Percentiles rank a stretch among this genome's conserved stretches.
Conservation (phyloP, 2,329 filamentous ascomycete genomes). For the Gnomoniopsis smithogilvyi region DNA sequence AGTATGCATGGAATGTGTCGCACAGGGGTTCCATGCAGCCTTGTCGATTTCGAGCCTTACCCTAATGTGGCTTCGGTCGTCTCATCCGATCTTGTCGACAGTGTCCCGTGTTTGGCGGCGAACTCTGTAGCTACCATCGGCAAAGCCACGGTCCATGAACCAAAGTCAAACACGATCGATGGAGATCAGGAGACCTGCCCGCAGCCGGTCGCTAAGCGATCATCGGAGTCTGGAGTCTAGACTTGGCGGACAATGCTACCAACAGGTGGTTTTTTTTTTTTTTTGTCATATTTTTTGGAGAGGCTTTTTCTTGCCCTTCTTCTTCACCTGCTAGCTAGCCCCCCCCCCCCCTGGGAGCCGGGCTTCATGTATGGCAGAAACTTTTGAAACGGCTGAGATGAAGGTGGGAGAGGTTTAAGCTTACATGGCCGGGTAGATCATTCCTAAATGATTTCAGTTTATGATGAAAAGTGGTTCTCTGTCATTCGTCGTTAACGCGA, state of each 20-base stretch:
- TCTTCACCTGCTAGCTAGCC: not conserved
- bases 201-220: not conserved
- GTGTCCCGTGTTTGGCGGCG: not conserved
- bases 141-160: not conserved
- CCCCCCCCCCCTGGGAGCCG: no score
- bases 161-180: not conserved
- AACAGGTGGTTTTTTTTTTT: not conserved
- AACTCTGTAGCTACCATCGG: not conserved
- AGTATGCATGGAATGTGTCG: constrained; percentile 4
- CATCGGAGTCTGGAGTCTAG: not conserved
- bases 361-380: no score
- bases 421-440: not conserved
- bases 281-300: no score
- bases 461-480: not conserved
- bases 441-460: not conserved
- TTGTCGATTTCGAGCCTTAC: not conserved
- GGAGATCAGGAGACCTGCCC: not conserved
- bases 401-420: not conserved
- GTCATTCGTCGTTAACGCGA: not conserved
- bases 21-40: not conserved
- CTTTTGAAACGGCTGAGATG: not conserved
- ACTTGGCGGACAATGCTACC: not conserved
- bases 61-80: not conserved
- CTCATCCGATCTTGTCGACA: not conserved
- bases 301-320: not conserved